Percentiles rank a stretch among this genome's conserved stretches.
phyloP scores from a whole-genome alignment of 1,139 yeast genomes.

The Kluyveromyces sp. region DNA sequence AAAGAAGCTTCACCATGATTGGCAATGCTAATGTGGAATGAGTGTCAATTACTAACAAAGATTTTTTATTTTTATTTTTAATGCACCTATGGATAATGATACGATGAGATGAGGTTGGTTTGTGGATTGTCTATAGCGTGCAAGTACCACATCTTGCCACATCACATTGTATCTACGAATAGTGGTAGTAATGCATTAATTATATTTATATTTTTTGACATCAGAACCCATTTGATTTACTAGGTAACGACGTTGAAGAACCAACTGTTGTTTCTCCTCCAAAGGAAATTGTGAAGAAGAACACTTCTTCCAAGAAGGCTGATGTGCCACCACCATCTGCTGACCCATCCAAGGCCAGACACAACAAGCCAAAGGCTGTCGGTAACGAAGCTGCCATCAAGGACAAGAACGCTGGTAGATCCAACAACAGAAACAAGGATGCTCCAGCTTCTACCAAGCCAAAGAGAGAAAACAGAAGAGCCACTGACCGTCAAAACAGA shows the following conservation, averaged over 20 bases:
- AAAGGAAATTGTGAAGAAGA: constrained; percentile 75
- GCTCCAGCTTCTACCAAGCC: constrained; percentile 50
- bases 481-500: constrained; percentile 74
- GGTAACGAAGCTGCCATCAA: constrained; percentile 91
- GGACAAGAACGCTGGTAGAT: constrained; percentile 56
- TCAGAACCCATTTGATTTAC: constrained; percentile 44
- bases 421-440: constrained; percentile 55
- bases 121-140: background rate
- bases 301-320: constrained; percentile 79
- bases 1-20: too few species aligned
- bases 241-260: constrained; percentile 78
- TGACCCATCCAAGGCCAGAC: constrained; percentile 74
- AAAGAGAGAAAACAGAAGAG: constrained; percentile 53
- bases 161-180: too few species aligned
- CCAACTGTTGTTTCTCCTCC: constrained; percentile 45
- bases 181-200: too few species aligned
- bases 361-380: constrained; percentile 55
- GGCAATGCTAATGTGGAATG: too few species aligned
- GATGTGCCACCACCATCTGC: constrained; percentile 82
- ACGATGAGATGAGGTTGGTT: too few species aligned
- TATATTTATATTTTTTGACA: background rate
- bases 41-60: too few species aligned
- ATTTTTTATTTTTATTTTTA: too few species aligned
- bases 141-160: background rate
- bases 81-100: too few species aligned